These are phyloP conservation scores for Phoenix dactylifera DNA, from an alignment of 176 grass and related monocot genomes.

Conservation along the genomic window DNA sequence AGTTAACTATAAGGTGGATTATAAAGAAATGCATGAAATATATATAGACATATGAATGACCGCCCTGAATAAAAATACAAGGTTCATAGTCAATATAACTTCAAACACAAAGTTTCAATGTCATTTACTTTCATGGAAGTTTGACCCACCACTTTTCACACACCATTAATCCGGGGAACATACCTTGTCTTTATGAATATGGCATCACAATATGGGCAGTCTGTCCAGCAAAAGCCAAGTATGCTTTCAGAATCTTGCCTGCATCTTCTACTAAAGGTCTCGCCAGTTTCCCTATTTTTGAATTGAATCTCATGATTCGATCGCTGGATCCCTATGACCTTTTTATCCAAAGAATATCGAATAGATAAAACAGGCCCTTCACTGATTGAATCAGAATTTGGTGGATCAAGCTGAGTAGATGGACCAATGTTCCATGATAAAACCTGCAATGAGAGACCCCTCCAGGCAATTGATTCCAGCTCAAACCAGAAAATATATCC, in stretches of 20 bases:
- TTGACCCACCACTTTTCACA: too few species aligned
- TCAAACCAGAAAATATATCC: too few species aligned
- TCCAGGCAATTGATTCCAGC: too few species aligned
- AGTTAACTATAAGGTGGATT: too few species aligned
- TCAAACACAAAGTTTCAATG: too few species aligned
- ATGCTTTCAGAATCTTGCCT: slow-evolving; percentile 77
- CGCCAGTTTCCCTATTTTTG: slow-evolving; percentile 76
- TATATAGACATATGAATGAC: too few species aligned
- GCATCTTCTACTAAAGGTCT: slow-evolving; percentile 55
- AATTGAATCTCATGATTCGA: slow-evolving; percentile 78
- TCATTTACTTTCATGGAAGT: too few species aligned
- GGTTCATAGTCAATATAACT: too few species aligned
- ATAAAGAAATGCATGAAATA: too few species aligned
- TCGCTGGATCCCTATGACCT: slow-evolving; percentile 74
- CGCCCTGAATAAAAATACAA: too few species aligned
- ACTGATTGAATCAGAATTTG: slow-evolving; percentile 73
- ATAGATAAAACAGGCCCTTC: slow-evolving; percentile 80
- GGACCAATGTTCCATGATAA: slow-evolving; percentile 80
- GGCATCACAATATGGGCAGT: slow-evolving; percentile 81
- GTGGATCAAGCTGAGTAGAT: slow-evolving; percentile 49
- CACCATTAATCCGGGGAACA: not conserved
- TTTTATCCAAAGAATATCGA: slow-evolving; percentile 83
- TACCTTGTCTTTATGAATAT: slow-evolving; percentile 96
- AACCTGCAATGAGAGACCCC: slow-evolving; percentile 38
- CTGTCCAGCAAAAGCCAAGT: slow-evolving; percentile 98